A percentile compares a stretch with the other conserved stretches of the same genome.
These are phyloP conservation scores for Phytopythium delawarense DNA, from an alignment of 352 stramenopile genomes.

Conservation along the genomic window DNA sequence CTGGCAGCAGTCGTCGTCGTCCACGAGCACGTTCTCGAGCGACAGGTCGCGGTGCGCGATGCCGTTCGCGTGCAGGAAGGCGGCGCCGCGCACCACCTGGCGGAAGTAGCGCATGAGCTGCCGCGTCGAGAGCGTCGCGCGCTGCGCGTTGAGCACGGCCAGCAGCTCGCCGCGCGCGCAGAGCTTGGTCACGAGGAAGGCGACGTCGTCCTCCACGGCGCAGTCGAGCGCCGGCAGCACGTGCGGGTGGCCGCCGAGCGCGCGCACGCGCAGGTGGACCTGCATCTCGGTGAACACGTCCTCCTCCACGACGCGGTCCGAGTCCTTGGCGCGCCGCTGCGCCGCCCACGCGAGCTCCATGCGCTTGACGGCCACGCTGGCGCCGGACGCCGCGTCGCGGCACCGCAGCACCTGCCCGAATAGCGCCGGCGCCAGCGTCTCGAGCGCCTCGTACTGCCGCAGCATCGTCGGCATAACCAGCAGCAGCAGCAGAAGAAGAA, in stretches of 20 bases:
- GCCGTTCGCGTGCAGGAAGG: slow-evolving; percentile 68
- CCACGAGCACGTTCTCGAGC: slow-evolving; percentile 80
- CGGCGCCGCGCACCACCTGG: slow-evolving; percentile 54
- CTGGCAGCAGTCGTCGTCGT: slow-evolving; percentile 58
- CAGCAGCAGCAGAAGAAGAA: too few relatives aligned
- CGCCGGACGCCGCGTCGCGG: slow-evolving; percentile 38
- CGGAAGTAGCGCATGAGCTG: slow-evolving; percentile 55
- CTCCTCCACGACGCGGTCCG: slow-evolving; percentile 49
- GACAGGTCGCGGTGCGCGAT: slow-evolving; percentile 82
- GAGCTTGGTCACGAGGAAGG: slow-evolving; percentile 71
- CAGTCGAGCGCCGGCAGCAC: slow-evolving; percentile 64
- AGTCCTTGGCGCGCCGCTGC: slow-evolving; percentile 42
- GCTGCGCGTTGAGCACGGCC: slow-evolving; percentile 54
- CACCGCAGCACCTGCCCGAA: slow-evolving; percentile 71
- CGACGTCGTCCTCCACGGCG: slow-evolving; percentile 53
- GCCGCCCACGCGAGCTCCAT: slow-evolving; percentile 62
- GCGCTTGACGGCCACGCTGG: slow-evolving; percentile 75
- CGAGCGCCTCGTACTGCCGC: slow-evolving; percentile 51
- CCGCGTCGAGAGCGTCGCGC: slow-evolving; percentile 20
- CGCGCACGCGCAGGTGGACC: slow-evolving; percentile 54
- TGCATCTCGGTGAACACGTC: slow-evolving; percentile 69
- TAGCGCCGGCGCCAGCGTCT: slow-evolving; percentile 59
- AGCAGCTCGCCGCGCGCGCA: slow-evolving; percentile 69
- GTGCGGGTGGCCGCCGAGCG: slow-evolving; percentile 60
- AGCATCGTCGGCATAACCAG: background rate